Conservation (phyloP, 2,329 filamentous ascomycete genomes). For the Neoscytalidium dimidiatum region DNA sequence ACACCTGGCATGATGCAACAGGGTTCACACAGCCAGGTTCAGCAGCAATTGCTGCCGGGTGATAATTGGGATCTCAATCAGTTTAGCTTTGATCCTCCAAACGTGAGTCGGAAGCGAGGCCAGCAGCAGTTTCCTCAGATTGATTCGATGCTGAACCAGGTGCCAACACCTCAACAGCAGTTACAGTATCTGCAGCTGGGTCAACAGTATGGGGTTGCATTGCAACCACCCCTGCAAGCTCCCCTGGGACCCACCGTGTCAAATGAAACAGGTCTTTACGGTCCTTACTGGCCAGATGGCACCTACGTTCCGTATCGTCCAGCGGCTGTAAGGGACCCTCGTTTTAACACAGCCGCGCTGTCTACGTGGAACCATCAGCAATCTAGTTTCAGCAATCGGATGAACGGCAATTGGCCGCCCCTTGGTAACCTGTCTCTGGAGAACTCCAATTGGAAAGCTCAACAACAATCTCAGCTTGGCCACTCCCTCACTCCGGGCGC, state of each 20-base stretch:
- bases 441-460: constrained; percentile 1
- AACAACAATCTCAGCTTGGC: not conserved
- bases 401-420: constrained; percentile 24
- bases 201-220: constrained; percentile 32
- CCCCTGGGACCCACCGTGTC: constrained; percentile 41
- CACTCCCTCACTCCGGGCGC: not conserved
- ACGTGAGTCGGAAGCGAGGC: constrained; percentile 39
- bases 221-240: constrained; percentile 37
- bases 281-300: constrained; percentile 45
- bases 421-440: constrained; percentile 25
- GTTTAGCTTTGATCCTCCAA: constrained; percentile 14
- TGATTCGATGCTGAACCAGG: constrained; percentile 64
- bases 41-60: constrained; percentile 1
- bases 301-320: constrained; percentile 43
- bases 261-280: constrained; percentile 42
- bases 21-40: constrained; percentile 5
- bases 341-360: constrained; percentile 34
- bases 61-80: constrained; percentile 7
- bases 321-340: constrained; percentile 42
- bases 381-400: constrained; percentile 26
- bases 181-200: constrained; percentile 54
- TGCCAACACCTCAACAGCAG: constrained; percentile 55
- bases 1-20: constrained; percentile 26
- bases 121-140: constrained; percentile 54
- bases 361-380: constrained; percentile 36